A percentile compares a stretch with the other conserved stretches of the same genome.
These are phyloP conservation scores for Pestalotiopsis sp. DNA, from an alignment of 2,329 filamentous ascomycete genomes.

Conservation along the genomic window DNA sequence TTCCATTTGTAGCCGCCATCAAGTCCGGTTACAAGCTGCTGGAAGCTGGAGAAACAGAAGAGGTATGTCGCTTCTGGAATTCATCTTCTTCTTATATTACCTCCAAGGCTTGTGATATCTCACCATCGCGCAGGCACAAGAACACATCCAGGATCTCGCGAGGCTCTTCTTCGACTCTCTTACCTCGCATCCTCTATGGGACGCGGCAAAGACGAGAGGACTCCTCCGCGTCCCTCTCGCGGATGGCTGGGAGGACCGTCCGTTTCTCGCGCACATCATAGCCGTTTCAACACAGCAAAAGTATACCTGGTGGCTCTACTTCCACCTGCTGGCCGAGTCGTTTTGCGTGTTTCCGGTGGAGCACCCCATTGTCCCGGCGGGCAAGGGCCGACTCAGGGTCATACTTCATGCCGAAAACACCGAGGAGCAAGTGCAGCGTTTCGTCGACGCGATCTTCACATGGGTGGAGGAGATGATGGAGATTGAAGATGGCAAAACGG, in stretches of 20 bases:
- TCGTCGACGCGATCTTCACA: constrained; percentile 31
- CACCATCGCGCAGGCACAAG: constrained; percentile 18
- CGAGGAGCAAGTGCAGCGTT: constrained; percentile 32
- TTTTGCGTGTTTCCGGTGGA: constrained; percentile 34
- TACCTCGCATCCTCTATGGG: constrained; percentile 24
- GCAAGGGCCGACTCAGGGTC: constrained; percentile 40
- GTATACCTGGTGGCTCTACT: constrained; percentile 25
- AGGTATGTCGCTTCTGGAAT: constrained; percentile 10
- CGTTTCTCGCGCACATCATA: constrained; percentile 32
- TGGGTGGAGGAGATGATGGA: constrained; percentile 36
- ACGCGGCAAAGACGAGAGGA: constrained; percentile 25
- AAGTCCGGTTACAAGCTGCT: constrained; percentile 33
- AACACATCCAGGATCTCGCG: constrained; percentile 27
- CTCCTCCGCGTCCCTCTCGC: constrained; percentile 31
- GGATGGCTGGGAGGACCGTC: constrained; percentile 28
- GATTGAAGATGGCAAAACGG: constrained; percentile 24
- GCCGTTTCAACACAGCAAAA: constrained; percentile 29
- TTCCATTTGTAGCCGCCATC: constrained; percentile 42
- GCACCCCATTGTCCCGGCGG: constrained; percentile 42
- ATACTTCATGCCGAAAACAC: constrained; percentile 45
- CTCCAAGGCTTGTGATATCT: not conserved
- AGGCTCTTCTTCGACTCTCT: constrained; percentile 30
- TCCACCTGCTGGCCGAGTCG: constrained; percentile 26
- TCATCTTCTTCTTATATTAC: not conserved
- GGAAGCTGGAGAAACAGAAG: constrained; percentile 37